Evolutionary conservation across 768 basidiomycete genomes (phyloP), one percentile per base, ranked within the genome.

Genomic region (Cyclocybe cylindracea): DNA sequence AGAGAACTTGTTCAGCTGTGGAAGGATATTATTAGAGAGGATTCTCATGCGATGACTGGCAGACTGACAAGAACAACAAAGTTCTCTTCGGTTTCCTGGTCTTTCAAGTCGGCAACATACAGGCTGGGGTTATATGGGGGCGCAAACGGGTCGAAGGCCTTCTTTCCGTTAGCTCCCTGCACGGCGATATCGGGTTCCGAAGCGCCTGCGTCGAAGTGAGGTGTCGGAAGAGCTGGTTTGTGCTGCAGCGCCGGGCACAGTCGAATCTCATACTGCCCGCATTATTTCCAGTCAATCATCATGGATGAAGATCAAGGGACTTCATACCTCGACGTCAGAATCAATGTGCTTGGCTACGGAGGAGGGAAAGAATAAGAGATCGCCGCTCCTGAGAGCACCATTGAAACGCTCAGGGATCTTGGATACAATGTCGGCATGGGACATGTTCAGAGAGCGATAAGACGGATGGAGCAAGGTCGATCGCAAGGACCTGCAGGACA

Each of bases 191-290:
- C 64, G 31, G 63, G 38, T 55, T 69, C 56, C 24, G 24, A 24
- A 49, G 49, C 58, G 48, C 54, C 45, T 50, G 61, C 55, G 52
- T 65, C 64, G 40, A 51, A 75, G 45, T 76, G 68, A 39, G 75
- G 76, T 33, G 75, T 75, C 29, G 76, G 76, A n/a, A 74, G 72
- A 24, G 63, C 62, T 3, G 85, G 82, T 67, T 97, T 98, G 61
- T 91, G 79, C 60, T 87, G 85, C 38, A 98, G 72, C 0, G 93
- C 89, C 10, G 92, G 89, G 59, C 94, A 97, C 37, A 91, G 69
- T 54, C 89, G 79, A 51, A 98, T 82, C 70, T 96, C 82, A 66
- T 91, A 97, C 95, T 97, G 61, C 9, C 39, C 40, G 24, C 40
- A 41, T 40, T 19, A 24, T 31, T 39, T 10, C 16, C 39, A 31